phyloP scores from a whole-genome alignment of 75 land plant genomes.

The Ceratopteris richardii region DNA sequence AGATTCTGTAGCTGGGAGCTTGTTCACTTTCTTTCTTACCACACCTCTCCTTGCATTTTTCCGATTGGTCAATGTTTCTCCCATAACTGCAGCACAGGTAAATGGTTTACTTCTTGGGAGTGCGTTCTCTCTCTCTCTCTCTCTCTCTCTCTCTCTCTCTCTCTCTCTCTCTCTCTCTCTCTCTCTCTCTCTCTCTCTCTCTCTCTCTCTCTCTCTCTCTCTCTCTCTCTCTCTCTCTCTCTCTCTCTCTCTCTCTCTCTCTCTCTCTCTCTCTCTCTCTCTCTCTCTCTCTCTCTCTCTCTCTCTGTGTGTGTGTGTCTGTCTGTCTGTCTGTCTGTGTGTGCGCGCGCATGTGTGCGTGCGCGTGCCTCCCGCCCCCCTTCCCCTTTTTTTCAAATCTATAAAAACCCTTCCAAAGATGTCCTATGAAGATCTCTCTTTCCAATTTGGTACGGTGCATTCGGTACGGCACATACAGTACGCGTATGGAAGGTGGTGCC shows the following conservation, averaged over 20 bases:
- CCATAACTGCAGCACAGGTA: conserved; percentile 35
- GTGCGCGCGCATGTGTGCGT: neutral
- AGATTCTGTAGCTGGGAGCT: conserved; percentile 43
- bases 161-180: neutral
- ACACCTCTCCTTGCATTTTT: conserved; percentile 85
- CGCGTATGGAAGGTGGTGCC: no score
- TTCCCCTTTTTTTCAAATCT: no score
- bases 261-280: conserved; percentile 2
- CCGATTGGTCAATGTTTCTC: conserved; percentile 44
- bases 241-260: neutral
- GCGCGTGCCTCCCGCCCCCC: no score
- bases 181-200: no score
- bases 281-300: neutral
- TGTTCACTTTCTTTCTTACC: conserved; percentile 87
- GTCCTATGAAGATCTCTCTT: no score
- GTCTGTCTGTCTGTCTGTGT: neutral
- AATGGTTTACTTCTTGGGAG: no score
- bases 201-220: no score
- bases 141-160: no score
- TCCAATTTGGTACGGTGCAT: no score
- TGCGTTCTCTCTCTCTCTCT: no score
- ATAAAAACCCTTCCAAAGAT: no score
- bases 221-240: neutral
- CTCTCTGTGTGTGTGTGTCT: neutral
- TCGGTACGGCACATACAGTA: no score